phyloP scores from a whole-genome alignment of 2,329 filamentous ascomycete species.

The Cladosporium sp. region DNA sequence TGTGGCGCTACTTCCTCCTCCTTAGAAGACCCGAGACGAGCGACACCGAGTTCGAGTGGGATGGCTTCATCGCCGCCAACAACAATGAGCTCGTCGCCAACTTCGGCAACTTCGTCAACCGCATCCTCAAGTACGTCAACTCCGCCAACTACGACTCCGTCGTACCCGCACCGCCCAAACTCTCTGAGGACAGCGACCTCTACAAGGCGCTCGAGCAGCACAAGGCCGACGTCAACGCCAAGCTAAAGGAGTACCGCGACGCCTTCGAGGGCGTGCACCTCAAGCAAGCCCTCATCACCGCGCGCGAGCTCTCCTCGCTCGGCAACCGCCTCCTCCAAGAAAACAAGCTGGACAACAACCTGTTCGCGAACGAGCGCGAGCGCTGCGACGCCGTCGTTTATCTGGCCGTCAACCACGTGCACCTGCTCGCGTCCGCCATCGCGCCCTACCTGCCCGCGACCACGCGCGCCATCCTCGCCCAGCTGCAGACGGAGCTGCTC shows the following conservation, averaged over 20 bases:
- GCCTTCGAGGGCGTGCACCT: constrained; percentile 68
- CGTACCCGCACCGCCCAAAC: constrained; percentile 45
- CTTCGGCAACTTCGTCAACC: constrained; percentile 54
- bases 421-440: constrained; percentile 72
- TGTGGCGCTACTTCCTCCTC: constrained; percentile 91
- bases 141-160: constrained; percentile 63
- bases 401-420: constrained; percentile 74
- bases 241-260: constrained; percentile 60
- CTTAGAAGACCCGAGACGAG: constrained; percentile 77
- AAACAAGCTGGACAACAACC: constrained; percentile 55
- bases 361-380: constrained; percentile 54
- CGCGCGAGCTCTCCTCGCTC: constrained; percentile 60
- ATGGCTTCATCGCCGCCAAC: constrained; percentile 73
- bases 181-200: constrained; percentile 19
- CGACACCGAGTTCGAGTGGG: constrained; percentile 88
- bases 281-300: constrained; percentile 57
- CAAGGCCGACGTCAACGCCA: constrained; percentile 57
- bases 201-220: constrained; percentile 31
- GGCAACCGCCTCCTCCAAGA: constrained; percentile 56
- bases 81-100: constrained; percentile 83
- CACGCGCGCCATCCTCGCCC: constrained; percentile 65
- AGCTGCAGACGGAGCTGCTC: constrained; percentile 52
- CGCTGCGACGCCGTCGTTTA: constrained; percentile 61
- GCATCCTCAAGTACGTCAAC: constrained; percentile 63
- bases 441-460: constrained; percentile 83